A percentile compares a stretch with the other conserved stretches of the same genome.
Evolutionary conservation across 2,329 filamentous ascomycete species (phyloP).

Genomic region (Colletotrichum acutatum): DNA sequence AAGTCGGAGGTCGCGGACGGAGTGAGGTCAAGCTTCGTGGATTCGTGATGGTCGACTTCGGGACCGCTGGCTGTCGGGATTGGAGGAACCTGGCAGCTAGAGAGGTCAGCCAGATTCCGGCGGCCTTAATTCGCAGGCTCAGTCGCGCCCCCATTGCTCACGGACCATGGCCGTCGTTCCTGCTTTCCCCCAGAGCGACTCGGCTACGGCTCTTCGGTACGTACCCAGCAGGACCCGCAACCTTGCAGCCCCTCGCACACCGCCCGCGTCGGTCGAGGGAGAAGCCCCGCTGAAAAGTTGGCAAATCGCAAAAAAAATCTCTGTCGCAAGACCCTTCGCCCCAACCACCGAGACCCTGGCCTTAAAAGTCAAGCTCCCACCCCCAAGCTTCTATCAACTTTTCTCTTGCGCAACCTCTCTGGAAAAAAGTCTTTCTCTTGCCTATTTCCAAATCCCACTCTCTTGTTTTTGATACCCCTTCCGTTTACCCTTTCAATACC

Average conservation of each 20-base stretch:
- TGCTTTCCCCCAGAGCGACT: background rate
- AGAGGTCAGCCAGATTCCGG: constrained; percentile 30
- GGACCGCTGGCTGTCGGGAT: constrained; percentile 17
- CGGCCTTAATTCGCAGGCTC: constrained; percentile 34
- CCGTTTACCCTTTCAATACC: background rate
- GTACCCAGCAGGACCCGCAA: constrained; percentile 1
- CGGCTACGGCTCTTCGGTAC: constrained; percentile 20
- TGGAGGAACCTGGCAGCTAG: constrained; percentile 24
- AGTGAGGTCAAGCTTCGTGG: constrained; percentile 24
- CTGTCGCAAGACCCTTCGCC: constrained; percentile 35
- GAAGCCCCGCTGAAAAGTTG: constrained; percentile 32
- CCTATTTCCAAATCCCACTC: constrained; percentile 10
- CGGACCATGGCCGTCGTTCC: background rate
- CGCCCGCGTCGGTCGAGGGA: constrained; percentile 26
- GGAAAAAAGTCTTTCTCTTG: constrained; percentile 29
- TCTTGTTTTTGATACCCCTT: background rate
- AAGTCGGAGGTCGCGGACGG: constrained; percentile 2
- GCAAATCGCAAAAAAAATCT: constrained; percentile 36
- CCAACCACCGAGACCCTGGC: constrained; percentile 33
- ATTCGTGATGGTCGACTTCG: constrained; percentile 23
- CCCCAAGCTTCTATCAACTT: constrained; percentile 6
- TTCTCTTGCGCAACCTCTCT: constrained; percentile 25
- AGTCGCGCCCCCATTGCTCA: background rate
- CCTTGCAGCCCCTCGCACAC: constrained; percentile 25
- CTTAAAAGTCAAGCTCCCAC: constrained; percentile 34